Base-by-base conservation (phyloP, 1,284 basidiomycete genomes). In the Melampsora larici-populina region DNA sequence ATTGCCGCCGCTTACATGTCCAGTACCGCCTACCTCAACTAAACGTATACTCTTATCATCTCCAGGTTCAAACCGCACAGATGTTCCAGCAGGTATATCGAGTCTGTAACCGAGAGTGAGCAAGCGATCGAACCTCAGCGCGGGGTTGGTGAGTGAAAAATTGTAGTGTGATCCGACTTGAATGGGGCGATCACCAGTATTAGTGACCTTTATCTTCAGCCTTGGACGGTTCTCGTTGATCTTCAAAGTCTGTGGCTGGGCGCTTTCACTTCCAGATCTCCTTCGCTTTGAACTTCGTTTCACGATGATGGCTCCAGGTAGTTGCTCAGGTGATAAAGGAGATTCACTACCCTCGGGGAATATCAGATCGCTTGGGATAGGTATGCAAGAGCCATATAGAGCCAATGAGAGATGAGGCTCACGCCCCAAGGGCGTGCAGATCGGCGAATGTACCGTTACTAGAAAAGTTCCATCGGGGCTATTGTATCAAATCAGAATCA, bases 51-150 rank as follows among this genome's bases (percentile, higher is more conserved):
- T 90, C 85, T 94, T 94, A 36, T 85, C 84, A 81, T 97, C 93
- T 9, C 94, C 94, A 0, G 97, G 96, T 83, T 99, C 97, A 83
- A 99, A 99, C 24, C 97, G 90, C 6, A 97, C 92, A 1, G 97
- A 95, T 0, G 94, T 98, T 8, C 94, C 96, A 0, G 97, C 91
- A 0, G 94, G 86, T 70, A 98, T 95, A 83, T 99, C 94, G 2
- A 99, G 89, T 21, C 92, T 88, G 81, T 89, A 94, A 4, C 92
- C 92, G 79, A 95, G 91, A 0, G 94, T 89, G 74, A 89, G 87
- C 1, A 85, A 85, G 18, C 97, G 90, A 84, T 97, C 94, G 81
- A 99, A 98, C 1, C 86, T 86, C 8, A 99, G 88, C 0, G 88
- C 86, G 0, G 89, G 85, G 85, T 99, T 99, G 18, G 91, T 91